A percentile compares a stretch with the other conserved stretches of the same genome.
Conservation (phyloP, 2,329 filamentous ascomycete species). For the Cephalotrichum gorgonifer region DNA sequence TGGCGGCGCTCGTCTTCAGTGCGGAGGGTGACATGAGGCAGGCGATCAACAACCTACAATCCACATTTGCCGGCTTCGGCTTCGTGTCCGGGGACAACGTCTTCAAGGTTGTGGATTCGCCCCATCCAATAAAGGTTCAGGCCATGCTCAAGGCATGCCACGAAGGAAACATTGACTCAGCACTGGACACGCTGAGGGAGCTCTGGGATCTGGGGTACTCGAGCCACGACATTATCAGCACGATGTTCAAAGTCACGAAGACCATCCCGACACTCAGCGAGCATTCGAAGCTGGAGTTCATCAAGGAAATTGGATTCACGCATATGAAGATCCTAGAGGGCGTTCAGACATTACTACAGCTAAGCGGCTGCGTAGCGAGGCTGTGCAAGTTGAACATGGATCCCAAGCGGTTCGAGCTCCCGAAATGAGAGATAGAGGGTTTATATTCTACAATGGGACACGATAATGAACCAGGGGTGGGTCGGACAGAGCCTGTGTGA, state of each 20-base stretch:
- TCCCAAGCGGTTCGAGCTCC: conserved; percentile 59
- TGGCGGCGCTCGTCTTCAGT: conserved; percentile 93
- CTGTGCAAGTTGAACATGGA: conserved; percentile 97
- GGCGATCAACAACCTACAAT: conserved; percentile 97
- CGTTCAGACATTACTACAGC: conserved; percentile 85
- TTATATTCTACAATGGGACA: neutral
- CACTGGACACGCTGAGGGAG: conserved; percentile 77
- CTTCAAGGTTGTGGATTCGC: conserved; percentile 93
- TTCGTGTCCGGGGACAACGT: conserved; percentile 98
- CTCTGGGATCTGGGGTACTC: conserved; percentile 93
- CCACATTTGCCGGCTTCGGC: conserved; percentile 84
- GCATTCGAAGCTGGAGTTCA: conserved; percentile 92
- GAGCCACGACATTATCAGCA: conserved; percentile 98
- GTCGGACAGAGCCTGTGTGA: neutral
- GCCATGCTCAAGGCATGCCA: conserved; percentile 97
- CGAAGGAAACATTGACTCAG: conserved; percentile 81
- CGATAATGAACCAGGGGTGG: neutral
- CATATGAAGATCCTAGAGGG: conserved; percentile 99
- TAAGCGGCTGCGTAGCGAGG: conserved; percentile 84
- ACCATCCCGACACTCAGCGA: conserved; percentile 86
- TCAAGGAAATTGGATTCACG: conserved; percentile 96
- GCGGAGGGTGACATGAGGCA: conserved; percentile 98
- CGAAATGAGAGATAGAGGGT: conserved; percentile 17
- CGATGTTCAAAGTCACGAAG: conserved; percentile 98
- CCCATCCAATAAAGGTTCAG: conserved; percentile 96